A percentile compares a stretch with the other conserved stretches of the same genome.
These are phyloP conservation scores for Draba incana DNA, from an alignment of 345 rosid species.

Conservation along the genomic window DNA sequence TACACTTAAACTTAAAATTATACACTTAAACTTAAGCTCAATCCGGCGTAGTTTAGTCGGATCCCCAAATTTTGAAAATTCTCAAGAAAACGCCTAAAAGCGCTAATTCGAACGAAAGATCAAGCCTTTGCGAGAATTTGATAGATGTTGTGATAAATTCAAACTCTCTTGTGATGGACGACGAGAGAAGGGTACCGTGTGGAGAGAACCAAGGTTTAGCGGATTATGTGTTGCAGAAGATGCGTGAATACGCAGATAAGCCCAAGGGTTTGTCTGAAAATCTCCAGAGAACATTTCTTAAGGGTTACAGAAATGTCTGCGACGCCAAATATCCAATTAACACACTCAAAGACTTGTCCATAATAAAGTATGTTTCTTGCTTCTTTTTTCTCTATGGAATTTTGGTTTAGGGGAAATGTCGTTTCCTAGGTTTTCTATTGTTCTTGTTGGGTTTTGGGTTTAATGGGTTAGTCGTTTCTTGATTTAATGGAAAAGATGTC, in stretches of 20 bases:
- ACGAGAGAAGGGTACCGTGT: constrained; percentile 51
- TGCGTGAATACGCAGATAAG: constrained; percentile 61
- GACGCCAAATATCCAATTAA: constrained; percentile 53
- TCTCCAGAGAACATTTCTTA: constrained; percentile 56
- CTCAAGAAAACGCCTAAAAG: background rate
- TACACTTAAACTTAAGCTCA: too few species aligned
- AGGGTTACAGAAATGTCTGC: constrained; percentile 63
- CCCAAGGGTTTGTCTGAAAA: constrained; percentile 82
- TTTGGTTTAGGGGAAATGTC: too few species aligned
- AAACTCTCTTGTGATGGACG: constrained; percentile 51
- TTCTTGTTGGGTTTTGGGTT: background rate
- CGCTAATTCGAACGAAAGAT: constrained; percentile 4
- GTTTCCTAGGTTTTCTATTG: too few species aligned
- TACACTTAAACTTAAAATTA: too few species aligned
- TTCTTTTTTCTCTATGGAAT: background rate
- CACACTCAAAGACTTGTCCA: constrained; percentile 76
- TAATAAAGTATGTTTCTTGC: constrained; percentile 59
- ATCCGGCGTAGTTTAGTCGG: background rate
- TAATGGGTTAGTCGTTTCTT: background rate
- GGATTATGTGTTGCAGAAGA: constrained; percentile 60
- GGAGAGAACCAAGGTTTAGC: constrained; percentile 67
- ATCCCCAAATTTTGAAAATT: constrained; percentile 13
- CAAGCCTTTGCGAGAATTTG: background rate
- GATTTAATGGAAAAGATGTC: background rate
- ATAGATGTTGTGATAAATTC: background rate